Base-by-base conservation (phyloP, 2,329 filamentous ascomycete genomes). In the Cercospora zeina region DNA sequence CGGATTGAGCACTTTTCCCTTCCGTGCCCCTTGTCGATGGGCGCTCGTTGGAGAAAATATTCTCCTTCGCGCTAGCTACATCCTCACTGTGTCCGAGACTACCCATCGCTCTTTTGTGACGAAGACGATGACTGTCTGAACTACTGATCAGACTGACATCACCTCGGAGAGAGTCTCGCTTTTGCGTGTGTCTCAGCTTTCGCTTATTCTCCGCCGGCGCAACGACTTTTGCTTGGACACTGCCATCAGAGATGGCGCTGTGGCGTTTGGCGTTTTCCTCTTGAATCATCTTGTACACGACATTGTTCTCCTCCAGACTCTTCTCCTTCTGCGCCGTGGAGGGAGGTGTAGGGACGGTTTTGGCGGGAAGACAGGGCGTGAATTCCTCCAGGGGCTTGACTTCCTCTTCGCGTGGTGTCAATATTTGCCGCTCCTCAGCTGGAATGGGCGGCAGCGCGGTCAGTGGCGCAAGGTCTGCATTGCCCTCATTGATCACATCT, bases 261-360 rank as follows among this genome's bases (percentile, higher is more conserved):
- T 73, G 70, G 11, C 70, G 62, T 54, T 71, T 71, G n/a, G 64
- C 69, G 53, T 72, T 73, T 54, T 71, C 68, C 56, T 69, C 67
- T 49, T 67, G 70, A 16, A 69, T 67, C 49, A 67, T 57, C 53
- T 59, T 64, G 62, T 69, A 69, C 3, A 67, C 62, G 27, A 57
- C 54, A 49, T 69, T 69, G 58, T 69, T 69, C 21, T 65, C 66
- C 39, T 68, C 62, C 16, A 69, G 59, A 30, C 61, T 65, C 45
- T 58, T 58, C n/a, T 54, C 60, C 47, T 66, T 64, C 30, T 62
- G 61, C n/a, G 66, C 64, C 39, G 63, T 62, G 4, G 56, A 65
- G 10, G 64, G 59, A 14, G 65, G 65, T 7, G 60, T 62, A 2
- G 53, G 51, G 21, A 57, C 13, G 11, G 58, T 50, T 10, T 57